Evolutionary conservation across 768 basidiomycete genomes (phyloP).

Genomic region (Crassisporium funariophilum): DNA sequence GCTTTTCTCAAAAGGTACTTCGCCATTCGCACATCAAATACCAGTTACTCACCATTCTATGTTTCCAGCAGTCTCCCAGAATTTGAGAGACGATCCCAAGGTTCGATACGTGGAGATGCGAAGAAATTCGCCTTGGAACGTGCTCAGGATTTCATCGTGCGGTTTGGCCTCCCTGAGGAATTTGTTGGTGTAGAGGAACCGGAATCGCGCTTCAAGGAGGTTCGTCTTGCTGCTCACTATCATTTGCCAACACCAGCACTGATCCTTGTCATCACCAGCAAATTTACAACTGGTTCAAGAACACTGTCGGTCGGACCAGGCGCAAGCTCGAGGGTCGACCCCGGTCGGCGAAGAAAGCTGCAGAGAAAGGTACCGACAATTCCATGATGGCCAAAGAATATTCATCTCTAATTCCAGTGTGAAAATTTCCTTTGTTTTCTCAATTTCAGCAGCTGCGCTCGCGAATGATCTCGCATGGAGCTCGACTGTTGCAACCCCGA

Average conservation of each 20-base stretch:
- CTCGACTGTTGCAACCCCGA: constrained; percentile 36
- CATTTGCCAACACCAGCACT: constrained; percentile 5
- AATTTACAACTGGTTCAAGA: constrained; percentile 78
- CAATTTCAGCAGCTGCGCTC: constrained; percentile 16
- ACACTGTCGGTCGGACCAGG: constrained; percentile 62
- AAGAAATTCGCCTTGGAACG: constrained; percentile 69
- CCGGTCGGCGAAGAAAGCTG: constrained; percentile 50
- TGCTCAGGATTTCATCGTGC: constrained; percentile 59
- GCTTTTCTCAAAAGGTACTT: constrained; percentile 53
- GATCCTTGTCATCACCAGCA: constrained; percentile 42
- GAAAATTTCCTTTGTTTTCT: neutral
- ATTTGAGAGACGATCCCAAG: constrained; percentile 61
- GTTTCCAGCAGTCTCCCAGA: constrained; percentile 47
- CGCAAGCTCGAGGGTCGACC: constrained; percentile 59
- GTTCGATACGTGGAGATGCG: constrained; percentile 64
- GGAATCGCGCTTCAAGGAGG: constrained; percentile 65
- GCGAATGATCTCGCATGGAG: constrained; percentile 27
- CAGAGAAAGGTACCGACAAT: constrained; percentile 46
- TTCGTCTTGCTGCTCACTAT: constrained; percentile 23
- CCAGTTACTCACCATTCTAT: constrained; percentile 5
- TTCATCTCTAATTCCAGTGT: constrained; percentile 4
- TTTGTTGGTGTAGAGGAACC: constrained; percentile 57
- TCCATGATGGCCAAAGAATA: constrained; percentile 5
- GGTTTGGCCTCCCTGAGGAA: constrained; percentile 60
- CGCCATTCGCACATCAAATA: neutral